A percentile compares a stretch with the other conserved stretches of the same genome.
Evolutionary conservation across 331 rosid species (phyloP).

Genomic region (Pyrus hybrid): DNA sequence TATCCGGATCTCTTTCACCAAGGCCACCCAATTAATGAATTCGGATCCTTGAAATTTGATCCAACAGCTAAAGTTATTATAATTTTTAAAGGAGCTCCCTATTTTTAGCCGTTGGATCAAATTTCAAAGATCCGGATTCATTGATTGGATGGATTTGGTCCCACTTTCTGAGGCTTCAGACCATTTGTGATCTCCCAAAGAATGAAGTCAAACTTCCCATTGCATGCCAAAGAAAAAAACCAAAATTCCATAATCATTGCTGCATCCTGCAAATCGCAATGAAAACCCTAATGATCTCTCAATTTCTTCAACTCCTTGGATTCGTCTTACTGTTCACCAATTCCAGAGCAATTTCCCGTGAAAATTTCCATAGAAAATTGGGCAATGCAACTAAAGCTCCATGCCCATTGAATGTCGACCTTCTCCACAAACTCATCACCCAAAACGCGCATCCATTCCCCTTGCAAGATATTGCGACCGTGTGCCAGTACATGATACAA

Average conservation of each 20-base stretch:
- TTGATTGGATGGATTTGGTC: no score
- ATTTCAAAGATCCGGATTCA: no score
- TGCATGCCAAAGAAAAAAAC: background rate
- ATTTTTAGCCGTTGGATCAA: no score
- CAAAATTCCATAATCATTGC: background rate
- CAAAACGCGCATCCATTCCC: background rate
- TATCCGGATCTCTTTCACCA: background rate
- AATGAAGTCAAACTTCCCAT: background rate
- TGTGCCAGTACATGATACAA: conserved; percentile 14
- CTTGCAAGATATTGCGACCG: background rate
- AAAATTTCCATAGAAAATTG: background rate
- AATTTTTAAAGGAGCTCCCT: background rate
- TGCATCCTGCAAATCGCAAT: background rate
- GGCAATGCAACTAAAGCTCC: background rate
- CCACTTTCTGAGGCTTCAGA: background rate
- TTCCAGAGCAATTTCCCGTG: background rate
- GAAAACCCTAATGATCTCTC: background rate
- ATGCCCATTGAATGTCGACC: conserved; percentile 3
- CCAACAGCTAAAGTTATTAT: no score
- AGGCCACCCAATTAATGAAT: no score
- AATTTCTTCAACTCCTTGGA: conserved; percentile 1
- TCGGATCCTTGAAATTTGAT: no score
- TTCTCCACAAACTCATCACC: background rate
- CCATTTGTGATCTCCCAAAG: background rate
- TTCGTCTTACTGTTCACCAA: background rate